Conservation (phyloP, 805 yeast genomes). For the Zygosaccharomyces bisporus region DNA sequence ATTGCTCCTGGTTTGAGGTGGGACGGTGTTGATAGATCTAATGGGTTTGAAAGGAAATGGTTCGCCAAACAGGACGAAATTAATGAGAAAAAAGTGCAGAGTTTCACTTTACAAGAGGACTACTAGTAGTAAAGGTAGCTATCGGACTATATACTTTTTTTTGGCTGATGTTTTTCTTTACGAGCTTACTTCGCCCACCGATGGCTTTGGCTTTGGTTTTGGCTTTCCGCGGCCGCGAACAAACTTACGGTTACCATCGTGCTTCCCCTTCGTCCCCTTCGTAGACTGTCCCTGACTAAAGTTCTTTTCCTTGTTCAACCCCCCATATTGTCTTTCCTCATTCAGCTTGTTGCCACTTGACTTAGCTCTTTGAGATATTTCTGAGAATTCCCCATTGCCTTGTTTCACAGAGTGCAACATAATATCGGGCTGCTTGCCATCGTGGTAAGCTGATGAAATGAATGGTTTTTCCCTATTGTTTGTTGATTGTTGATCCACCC, state of each 20-base stretch:
- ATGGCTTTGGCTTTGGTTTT: constrained; percentile 1
- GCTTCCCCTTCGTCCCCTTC: background rate
- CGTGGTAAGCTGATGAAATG: background rate
- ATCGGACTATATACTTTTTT: too few species aligned
- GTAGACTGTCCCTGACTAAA: background rate
- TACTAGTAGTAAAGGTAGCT: constrained; percentile 17
- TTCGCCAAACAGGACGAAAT: constrained; percentile 42
- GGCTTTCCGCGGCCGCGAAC: background rate
- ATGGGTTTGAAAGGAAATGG: constrained; percentile 74
- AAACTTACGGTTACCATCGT: background rate
- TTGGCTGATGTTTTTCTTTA: background rate
- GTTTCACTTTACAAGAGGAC: constrained; percentile 41
- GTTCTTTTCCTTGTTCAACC: constrained; percentile 1
- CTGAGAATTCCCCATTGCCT: too few species aligned
- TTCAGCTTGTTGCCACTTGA: background rate
- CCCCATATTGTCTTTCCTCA: background rate
- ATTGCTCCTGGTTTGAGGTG: constrained; percentile 78
- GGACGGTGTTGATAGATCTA: constrained; percentile 91
- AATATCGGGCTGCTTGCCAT: background rate
- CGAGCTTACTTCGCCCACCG: constrained; percentile 1
- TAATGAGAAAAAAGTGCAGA: constrained; percentile 32
- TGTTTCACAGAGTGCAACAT: too few species aligned
- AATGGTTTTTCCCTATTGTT: constrained; percentile 10
- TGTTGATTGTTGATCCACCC: constrained; percentile 15
- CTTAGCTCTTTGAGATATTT: background rate